Evolutionary conservation across 2,329 filamentous ascomycete genomes (phyloP).

Genomic region (Aspergillus novoparasiticus): DNA sequence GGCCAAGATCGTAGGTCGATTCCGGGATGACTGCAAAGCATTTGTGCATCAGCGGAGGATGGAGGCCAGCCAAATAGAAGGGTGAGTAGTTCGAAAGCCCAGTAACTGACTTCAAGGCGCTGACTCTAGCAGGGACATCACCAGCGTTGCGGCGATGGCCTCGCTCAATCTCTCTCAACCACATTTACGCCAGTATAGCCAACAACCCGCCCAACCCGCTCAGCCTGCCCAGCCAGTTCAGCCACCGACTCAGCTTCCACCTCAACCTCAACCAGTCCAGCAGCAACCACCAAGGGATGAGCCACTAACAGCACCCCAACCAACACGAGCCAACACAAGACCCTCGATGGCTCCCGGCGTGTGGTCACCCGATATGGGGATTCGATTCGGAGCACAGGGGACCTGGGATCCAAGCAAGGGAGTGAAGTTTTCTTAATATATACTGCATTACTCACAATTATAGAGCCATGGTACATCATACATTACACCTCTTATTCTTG

Average conservation of each 20-base stretch:
- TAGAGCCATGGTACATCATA: conserved; percentile 1
- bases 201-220: background rate
- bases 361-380: conserved; percentile 81
- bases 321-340: conserved; percentile 45
- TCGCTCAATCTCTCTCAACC: conserved; percentile 52
- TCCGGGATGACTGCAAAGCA: conserved; percentile 75
- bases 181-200: conserved; percentile 41
- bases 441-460: background rate
- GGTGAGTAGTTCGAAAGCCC: conserved; percentile 53
- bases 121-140: conserved; percentile 52
- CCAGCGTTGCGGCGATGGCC: conserved; percentile 58
- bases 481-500: background rate
- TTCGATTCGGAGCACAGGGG: conserved; percentile 66
- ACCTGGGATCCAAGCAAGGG: conserved; percentile 64
- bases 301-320: conserved; percentile 51
- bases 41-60: conserved; percentile 81
- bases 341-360: conserved; percentile 53
- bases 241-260: conserved; percentile 1
- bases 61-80: conserved; percentile 78
- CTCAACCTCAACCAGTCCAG: conserved; percentile 22
- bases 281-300: conserved; percentile 32
- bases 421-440: conserved; percentile 54
- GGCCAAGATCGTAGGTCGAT: conserved; percentile 80
- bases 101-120: background rate
- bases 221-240: background rate